Conservation (phyloP, 2,329 filamentous ascomycete species). For the Colletotrichum scovillei region DNA sequence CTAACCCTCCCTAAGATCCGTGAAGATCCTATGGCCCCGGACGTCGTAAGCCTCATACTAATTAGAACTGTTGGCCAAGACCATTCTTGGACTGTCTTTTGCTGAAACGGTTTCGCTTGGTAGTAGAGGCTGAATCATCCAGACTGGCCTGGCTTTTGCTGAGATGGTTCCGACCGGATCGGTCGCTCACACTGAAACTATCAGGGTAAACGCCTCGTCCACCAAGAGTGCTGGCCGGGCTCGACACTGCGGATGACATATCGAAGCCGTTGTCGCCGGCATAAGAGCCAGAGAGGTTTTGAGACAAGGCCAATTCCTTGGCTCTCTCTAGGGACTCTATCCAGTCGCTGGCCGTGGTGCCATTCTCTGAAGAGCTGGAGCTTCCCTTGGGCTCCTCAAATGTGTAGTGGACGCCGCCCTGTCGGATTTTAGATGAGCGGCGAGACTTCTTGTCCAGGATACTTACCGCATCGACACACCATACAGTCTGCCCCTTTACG, state of each 20-base stretch:
- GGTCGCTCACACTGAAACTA: constrained; percentile 60
- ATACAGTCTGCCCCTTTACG: constrained; percentile 87
- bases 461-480: constrained; percentile 93
- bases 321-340: constrained; percentile 88
- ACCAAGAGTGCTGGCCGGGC: constrained; percentile 79
- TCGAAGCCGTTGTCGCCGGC: constrained; percentile 76
- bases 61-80: constrained; percentile 86
- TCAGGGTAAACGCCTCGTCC: constrained; percentile 66
- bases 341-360: constrained; percentile 87
- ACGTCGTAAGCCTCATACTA: neutral
- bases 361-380: constrained; percentile 66
- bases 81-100: constrained; percentile 95
- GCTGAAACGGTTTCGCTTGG: constrained; percentile 79
- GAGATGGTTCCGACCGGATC: constrained; percentile 66
- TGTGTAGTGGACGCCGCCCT: constrained; percentile 90
- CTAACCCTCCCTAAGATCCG: neutral
- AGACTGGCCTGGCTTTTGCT: constrained; percentile 68
- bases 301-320: constrained; percentile 83
- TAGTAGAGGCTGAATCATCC: constrained; percentile 58
- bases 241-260: constrained; percentile 78
- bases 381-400: constrained; percentile 91
- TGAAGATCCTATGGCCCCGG: neutral
- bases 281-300: constrained; percentile 75
- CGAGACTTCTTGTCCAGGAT: constrained; percentile 22
- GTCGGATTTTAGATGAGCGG: constrained; percentile 34